Evolutionary conservation across 305 asterid genomes (phyloP), one percentile per base, ranked within the genome.

Genomic region (Stenogyne calaminthoides): DNA sequence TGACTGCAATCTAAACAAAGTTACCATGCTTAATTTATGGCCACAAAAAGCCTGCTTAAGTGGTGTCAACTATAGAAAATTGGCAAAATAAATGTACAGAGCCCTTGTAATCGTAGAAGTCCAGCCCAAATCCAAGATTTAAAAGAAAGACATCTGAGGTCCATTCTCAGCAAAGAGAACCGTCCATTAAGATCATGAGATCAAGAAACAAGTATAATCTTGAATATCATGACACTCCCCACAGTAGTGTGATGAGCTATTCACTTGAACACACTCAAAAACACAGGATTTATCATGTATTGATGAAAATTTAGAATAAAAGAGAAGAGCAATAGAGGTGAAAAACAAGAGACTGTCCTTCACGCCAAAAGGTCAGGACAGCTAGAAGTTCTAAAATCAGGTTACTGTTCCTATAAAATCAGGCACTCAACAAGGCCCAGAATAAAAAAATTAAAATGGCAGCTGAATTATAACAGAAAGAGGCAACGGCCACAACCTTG

Each of bases 91-190:
- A 11, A 66, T n/a, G 52, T 58, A 9, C 7, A n/a, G 29, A n/a
- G 4, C 39, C 55, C 55, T 22, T 10, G 69, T 14, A 4, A 27
- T 22, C 3, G 5, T 11, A 52, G 9, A 73, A 15, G 47, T 65
- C 51, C 72, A 37, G 58, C 71, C 14, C 42, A 34, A 49, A 40
- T n/a, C 20, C 54, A 47, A 37, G 64, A 36, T 61, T 16, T 22
- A 20, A 55, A 4, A 46, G 64, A 18, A 16, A 37, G 9, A 9
- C 15, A 22, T 58, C 56, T 32, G 15, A 25, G 47, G 29, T 63
- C 25, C 58, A 16, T 34, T 56, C 54, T 4, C 47, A 22, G 59
- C 27, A 25, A 60, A 76, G 72, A 70, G 34, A 52, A 63, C 55
- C 9, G 40, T 2, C 9, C 40, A 36, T 52, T 61, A 22, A 37